Base-by-base conservation (phyloP, 164 flowering plant species). In the Aristolochia californica region DNA sequence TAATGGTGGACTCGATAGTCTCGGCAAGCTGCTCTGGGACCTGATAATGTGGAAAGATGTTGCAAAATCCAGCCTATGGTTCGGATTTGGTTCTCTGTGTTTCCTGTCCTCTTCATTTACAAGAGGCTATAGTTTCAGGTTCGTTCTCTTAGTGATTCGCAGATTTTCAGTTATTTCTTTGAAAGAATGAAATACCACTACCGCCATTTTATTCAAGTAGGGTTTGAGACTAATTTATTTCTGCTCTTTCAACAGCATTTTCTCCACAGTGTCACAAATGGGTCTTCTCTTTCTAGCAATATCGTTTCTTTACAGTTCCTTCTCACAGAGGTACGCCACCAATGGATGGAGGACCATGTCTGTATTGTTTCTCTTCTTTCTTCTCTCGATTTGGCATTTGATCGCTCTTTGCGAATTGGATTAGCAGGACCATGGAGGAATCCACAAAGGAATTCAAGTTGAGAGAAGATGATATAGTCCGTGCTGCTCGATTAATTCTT, bases 1-100 rank as follows among this genome's bases (percentile, higher is more conserved):
- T 18, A 56, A 64, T 38, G 69, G 69, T 54, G 58, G 74, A 62
- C 53, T 88, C 5, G 79, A 86, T 63, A 63, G 53, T 23, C 62
- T 83, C 21, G 80, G 83, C 49, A 67, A 65, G 70, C 23, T 79
- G 62, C 45, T 83, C 4, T 62, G 49, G 57, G 98, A 91, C 57
- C 59, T 91, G 70, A 62, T 83, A 2, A 80, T 88, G 95, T 91
- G 98, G 98, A 87, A 71, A 44, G 95, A 91, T 73, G 83, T 82
- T 1, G 79, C 98, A 10, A 91, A 76, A 69, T 87, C 97, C 4
- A 82, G 77, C 61, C 88, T 91, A 52, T 91, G 98, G 97, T 88
- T 91, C 64, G 98, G 97, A 47, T 70, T 87, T 63, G 98, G 98
- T 34, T 80, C 80, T 59, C 68, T 91, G 16, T 83, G 84, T 59